A percentile compares a stretch with the other conserved stretches of the same genome.
Conservation (phyloP, 2,329 filamentous ascomycete species). For the Hirsutella thompsonii region DNA sequence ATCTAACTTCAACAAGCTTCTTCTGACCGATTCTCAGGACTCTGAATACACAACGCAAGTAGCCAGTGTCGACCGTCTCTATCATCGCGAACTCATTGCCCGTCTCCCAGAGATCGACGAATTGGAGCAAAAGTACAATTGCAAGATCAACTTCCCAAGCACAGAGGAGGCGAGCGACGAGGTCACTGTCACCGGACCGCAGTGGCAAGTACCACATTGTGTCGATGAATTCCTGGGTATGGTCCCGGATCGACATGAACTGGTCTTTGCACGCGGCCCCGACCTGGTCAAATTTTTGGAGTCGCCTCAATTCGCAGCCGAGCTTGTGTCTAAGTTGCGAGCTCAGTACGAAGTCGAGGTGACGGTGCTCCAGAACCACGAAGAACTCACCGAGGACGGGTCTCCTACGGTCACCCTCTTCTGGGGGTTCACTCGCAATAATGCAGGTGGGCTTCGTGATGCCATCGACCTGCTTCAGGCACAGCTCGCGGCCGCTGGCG, state of each 20-base stretch:
- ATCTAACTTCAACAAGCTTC: background rate
- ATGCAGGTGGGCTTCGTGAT: constrained; percentile 87
- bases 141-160: constrained; percentile 96
- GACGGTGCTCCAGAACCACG: constrained; percentile 52
- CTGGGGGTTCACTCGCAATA: constrained; percentile 89
- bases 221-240: constrained; percentile 95
- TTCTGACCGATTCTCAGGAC: constrained; percentile 39
- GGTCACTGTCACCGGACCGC: constrained; percentile 87
- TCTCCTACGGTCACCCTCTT: constrained; percentile 49
- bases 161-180: constrained; percentile 95
- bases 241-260: constrained; percentile 92
- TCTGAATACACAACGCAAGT: constrained; percentile 94
- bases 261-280: constrained; percentile 65
- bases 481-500: constrained; percentile 72
- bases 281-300: constrained; percentile 72
- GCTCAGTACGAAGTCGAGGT: constrained; percentile 86
- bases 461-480: constrained; percentile 90
- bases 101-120: constrained; percentile 84
- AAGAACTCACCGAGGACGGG: constrained; percentile 44
- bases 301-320: constrained; percentile 66
- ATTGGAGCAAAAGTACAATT: constrained; percentile 98
- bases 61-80: constrained; percentile 85
- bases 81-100: constrained; percentile 85
- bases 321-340: constrained; percentile 74
- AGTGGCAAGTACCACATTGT: constrained; percentile 95